Conservation (phyloP, 2,329 filamentous ascomycete genomes). For the Hymenotorrendiella dingleyae region DNA sequence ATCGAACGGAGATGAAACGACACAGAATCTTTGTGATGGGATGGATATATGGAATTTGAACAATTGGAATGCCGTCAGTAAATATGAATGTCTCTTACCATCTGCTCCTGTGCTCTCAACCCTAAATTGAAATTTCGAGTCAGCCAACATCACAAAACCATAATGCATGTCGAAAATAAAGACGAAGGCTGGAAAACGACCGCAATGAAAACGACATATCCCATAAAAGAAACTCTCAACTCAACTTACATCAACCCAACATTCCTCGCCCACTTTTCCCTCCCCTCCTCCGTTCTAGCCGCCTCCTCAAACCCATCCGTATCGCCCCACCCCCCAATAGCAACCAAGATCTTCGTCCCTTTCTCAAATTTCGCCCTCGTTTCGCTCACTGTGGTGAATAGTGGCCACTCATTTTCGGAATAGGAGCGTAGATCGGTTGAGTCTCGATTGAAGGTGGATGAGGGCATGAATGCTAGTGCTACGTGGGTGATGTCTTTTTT, state of each 20-base stretch:
- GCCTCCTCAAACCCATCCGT: constrained; percentile 55
- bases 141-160: too few relatives aligned
- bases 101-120: constrained; percentile 58
- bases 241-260: constrained; percentile 59
- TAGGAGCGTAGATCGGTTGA: constrained; percentile 13
- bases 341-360: constrained; percentile 59
- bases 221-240: too few relatives aligned
- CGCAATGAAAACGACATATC: too few relatives aligned
- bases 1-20: too few relatives aligned
- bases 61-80: too few relatives aligned
- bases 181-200: too few relatives aligned
- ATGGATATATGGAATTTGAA: too few relatives aligned
- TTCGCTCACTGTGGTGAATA: constrained; percentile 43
- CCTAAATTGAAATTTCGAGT: too few relatives aligned
- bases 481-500: constrained; percentile 48
- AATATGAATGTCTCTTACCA: constrained; percentile 33
- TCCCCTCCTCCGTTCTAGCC: constrained; percentile 44
- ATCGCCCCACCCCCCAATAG: constrained; percentile 72
- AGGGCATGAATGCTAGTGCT: constrained; percentile 51
- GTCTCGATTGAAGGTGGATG: constrained; percentile 43
- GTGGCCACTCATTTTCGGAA: constrained; percentile 34
- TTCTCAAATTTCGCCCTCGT: constrained; percentile 36
- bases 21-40: too few relatives aligned
- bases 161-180: too few relatives aligned
- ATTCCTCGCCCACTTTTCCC: constrained; percentile 56